Evolutionary conservation across 2,329 filamentous ascomycete genomes (phyloP).

Genomic region (Pseudodiploospora longispora): DNA sequence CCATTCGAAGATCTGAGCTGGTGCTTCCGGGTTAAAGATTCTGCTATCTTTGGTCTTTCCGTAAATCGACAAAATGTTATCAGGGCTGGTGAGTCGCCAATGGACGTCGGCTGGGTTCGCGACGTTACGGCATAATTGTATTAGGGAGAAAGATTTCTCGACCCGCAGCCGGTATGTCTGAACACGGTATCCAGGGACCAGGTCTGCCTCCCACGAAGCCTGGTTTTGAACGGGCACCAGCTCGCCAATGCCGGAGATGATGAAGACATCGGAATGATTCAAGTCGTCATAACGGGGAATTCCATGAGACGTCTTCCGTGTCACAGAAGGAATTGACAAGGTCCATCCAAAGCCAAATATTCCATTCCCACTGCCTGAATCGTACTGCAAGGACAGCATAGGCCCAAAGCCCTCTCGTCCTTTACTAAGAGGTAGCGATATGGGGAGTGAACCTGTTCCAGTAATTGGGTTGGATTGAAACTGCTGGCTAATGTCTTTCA

Average conservation of each 20-base stretch:
- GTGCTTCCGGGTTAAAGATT: background rate
- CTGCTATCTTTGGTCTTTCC: slow-evolving; percentile 6
- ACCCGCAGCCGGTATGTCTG: background rate
- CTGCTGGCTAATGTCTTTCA: no score
- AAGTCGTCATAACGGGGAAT: slow-evolving; percentile 16
- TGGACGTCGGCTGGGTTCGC: slow-evolving; percentile 5
- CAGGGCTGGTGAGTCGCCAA: slow-evolving; percentile 11
- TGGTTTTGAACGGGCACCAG: slow-evolving; percentile 15
- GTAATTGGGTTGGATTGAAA: background rate
- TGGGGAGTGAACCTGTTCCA: slow-evolving; percentile 6
- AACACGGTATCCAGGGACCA: slow-evolving; percentile 13
- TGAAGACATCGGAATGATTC: slow-evolving; percentile 12
- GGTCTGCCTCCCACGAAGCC: slow-evolving; percentile 6
- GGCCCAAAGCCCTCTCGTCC: slow-evolving; percentile 1
- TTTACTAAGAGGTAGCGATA: slow-evolving; percentile 8
- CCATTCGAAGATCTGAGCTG: slow-evolving; percentile 16
- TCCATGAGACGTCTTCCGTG: slow-evolving; percentile 16
- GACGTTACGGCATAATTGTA: no score
- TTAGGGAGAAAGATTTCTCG: background rate
- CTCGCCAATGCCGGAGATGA: slow-evolving; percentile 17
- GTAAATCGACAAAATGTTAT: slow-evolving; percentile 9
- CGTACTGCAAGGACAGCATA: slow-evolving; percentile 15
- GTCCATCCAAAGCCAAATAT: slow-evolving; percentile 21
- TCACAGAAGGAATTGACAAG: slow-evolving; percentile 11
- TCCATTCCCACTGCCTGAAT: slow-evolving; percentile 19